Evolutionary conservation across 371 early-diverging fungal species (phyloP).

Genomic region (Chytridiales sp.): DNA sequence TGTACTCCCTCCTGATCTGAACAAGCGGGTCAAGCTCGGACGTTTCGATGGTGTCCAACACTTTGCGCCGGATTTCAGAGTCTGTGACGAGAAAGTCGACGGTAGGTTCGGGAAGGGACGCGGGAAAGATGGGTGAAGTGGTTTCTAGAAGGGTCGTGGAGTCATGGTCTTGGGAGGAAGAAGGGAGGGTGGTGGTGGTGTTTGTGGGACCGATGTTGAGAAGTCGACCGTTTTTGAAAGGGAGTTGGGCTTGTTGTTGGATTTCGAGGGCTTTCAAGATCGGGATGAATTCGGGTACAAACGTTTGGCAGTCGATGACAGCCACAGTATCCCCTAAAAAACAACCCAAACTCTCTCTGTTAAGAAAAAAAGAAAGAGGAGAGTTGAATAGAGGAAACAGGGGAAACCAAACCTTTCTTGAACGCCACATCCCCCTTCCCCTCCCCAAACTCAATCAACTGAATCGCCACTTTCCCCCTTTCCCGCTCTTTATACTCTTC

Average conservation of each 20-base stretch:
- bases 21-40: conserved; percentile 32
- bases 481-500: conserved; percentile 24
- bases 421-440: neutral
- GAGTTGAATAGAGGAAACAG: too few species aligned
- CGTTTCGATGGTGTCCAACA: conserved; percentile 15
- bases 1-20: conserved; percentile 29
- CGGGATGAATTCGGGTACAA: conserved; percentile 35
- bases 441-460: conserved; percentile 20
- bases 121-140: neutral
- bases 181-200: neutral
- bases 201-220: conserved; percentile 24
- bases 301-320: conserved; percentile 38
- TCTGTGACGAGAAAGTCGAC: too few species aligned
- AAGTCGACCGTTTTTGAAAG: conserved; percentile 29
- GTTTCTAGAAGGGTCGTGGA: neutral
- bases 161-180: neutral
- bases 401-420: too few species aligned
- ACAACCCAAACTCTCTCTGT: neutral
- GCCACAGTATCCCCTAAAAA: conserved; percentile 26
- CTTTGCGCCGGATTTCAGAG: neutral
- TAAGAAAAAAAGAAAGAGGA: conserved; percentile 3
- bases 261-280: conserved; percentile 31
- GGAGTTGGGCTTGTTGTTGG: conserved; percentile 19
- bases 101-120: neutral
- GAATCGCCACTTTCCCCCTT: conserved; percentile 21